Conservation (phyloP, 805 yeast species). For the Starmera amethionina region DNA sequence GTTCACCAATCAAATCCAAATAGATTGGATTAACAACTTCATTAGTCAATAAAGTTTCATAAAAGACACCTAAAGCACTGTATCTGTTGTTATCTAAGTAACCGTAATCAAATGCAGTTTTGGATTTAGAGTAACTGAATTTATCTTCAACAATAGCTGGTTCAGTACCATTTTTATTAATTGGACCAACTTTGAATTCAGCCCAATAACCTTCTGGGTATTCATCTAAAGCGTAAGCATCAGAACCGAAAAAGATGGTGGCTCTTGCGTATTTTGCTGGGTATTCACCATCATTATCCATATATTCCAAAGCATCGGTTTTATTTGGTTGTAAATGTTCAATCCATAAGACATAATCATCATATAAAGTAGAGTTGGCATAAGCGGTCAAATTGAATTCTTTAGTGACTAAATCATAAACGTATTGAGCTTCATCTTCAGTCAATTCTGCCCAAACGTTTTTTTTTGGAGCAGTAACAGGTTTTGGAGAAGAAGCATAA, state of each 20-base stretch:
- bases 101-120: conserved; percentile 11
- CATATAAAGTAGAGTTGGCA: conserved; percentile 12
- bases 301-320: conserved; percentile 15
- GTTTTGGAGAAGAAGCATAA: conserved; percentile 6
- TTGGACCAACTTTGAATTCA: conserved; percentile 15
- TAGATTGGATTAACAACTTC: too few relatives aligned
- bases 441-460: conserved; percentile 16
- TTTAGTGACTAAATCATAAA: conserved; percentile 7
- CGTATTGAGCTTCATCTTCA: conserved; percentile 12
- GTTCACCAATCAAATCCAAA: too few relatives aligned
- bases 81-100: conserved; percentile 11
- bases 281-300: conserved; percentile 11
- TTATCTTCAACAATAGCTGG: conserved; percentile 7
- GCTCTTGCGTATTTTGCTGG: conserved; percentile 16
- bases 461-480: conserved; percentile 7
- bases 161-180: conserved; percentile 5
- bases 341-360: conserved; percentile 15
- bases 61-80: conserved; percentile 3
- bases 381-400: conserved; percentile 10
- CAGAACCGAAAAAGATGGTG: conserved; percentile 15
- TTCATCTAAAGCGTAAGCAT: conserved; percentile 11
- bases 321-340: conserved; percentile 18
- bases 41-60: neutral
- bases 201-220: conserved; percentile 18
- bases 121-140: conserved; percentile 13